A percentile compares a stretch with the other conserved stretches of the same genome.
These are phyloP conservation scores for Trichocomaceae sp. DNA, from an alignment of 2,329 filamentous ascomycete genomes.

Conservation along the genomic window DNA sequence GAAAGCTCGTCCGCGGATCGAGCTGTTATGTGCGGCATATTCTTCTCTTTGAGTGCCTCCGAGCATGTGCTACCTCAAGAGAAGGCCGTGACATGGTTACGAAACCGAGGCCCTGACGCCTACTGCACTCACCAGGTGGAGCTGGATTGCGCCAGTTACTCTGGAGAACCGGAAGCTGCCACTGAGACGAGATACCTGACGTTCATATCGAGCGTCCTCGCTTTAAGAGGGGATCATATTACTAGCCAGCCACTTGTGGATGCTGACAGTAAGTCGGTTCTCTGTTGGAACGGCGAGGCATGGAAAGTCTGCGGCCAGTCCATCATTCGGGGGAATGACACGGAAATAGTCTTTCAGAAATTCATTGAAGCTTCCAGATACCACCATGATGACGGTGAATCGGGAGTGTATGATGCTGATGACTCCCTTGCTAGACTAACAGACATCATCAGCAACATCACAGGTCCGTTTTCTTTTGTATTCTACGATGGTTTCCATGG, in stretches of 20 bases:
- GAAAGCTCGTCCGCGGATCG: background rate
- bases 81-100: conserved; percentile 29
- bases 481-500: conserved; percentile 62
- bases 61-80: conserved; percentile 25
- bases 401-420: background rate
- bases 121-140: conserved; percentile 27
- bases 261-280: conserved; percentile 50
- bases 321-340: conserved; percentile 75
- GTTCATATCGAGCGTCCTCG: conserved; percentile 80
- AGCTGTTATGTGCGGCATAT: conserved; percentile 45
- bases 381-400: conserved; percentile 14
- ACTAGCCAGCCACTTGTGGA: conserved; percentile 67
- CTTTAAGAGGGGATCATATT: conserved; percentile 69
- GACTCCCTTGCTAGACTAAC: conserved; percentile 25
- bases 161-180: background rate
- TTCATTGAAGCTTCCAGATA: conserved; percentile 44
- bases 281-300: conserved; percentile 98
- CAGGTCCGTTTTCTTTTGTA: conserved; percentile 85
- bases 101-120: conserved; percentile 41
- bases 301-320: conserved; percentile 62
- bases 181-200: conserved; percentile 44
- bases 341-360: conserved; percentile 58
- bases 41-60: conserved; percentile 41
- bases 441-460: conserved; percentile 53
- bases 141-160: conserved; percentile 9